Percentiles rank a stretch among this genome's conserved stretches.
These are phyloP conservation scores for Malassezia japonica DNA, from an alignment of 1,284 basidiomycete genomes.

Conservation along the genomic window DNA sequence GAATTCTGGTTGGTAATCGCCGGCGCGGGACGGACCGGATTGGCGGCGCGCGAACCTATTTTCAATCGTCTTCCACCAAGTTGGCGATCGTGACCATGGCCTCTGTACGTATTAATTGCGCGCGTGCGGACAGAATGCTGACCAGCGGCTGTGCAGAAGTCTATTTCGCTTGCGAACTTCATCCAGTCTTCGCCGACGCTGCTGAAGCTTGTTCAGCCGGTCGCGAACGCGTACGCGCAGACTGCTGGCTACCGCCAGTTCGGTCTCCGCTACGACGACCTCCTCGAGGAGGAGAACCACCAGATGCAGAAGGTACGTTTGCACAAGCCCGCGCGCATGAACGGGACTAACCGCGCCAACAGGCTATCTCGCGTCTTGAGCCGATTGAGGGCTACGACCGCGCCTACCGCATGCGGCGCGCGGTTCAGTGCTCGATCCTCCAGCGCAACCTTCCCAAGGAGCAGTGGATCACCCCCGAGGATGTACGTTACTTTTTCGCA, in stretches of 20 bases:
- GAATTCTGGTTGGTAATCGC: constrained; percentile 12
- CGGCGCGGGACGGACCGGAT: constrained; percentile 19
- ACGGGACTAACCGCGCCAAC: neutral
- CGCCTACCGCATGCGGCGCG: constrained; percentile 75
- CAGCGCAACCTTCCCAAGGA: constrained; percentile 77
- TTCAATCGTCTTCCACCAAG: constrained; percentile 7
- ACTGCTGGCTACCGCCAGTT: constrained; percentile 74
- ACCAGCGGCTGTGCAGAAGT: constrained; percentile 36
- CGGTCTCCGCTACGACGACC: constrained; percentile 90
- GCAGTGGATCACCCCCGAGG: constrained; percentile 67
- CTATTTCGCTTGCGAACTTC: constrained; percentile 67
- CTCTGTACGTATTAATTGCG: constrained; percentile 9
- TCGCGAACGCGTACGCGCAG: constrained; percentile 76
- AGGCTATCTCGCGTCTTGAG: constrained; percentile 62
- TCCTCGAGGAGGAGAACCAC: constrained; percentile 75
- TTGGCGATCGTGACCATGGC: constrained; percentile 8
- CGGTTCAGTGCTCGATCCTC: constrained; percentile 67
- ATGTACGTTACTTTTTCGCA: constrained; percentile 56
- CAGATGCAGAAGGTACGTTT: constrained; percentile 69
- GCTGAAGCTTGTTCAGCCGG: constrained; percentile 61
- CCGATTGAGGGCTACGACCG: constrained; percentile 78
- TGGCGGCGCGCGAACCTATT: neutral
- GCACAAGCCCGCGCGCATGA: neutral
- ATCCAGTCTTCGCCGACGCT: constrained; percentile 64
- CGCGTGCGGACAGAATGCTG: too few relatives aligned